These are phyloP conservation scores for Fusarium liriodendri DNA, from an alignment of 2,329 filamentous ascomycete species.

Conservation along the genomic window DNA sequence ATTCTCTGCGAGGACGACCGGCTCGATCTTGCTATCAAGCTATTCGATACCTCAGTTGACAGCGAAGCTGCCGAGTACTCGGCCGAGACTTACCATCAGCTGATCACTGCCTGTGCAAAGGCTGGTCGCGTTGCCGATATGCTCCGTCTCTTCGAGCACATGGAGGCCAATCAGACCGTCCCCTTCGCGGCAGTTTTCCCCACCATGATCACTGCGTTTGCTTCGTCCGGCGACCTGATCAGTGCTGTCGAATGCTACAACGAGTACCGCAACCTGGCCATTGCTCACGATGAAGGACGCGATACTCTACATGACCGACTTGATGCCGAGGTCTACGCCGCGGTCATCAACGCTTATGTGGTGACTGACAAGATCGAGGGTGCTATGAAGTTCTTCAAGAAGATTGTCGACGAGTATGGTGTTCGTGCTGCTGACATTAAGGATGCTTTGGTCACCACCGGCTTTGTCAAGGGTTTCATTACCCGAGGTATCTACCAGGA, in stretches of 20 bases:
- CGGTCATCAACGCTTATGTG: slow-evolving; percentile 91
- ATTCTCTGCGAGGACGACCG: slow-evolving; percentile 90
- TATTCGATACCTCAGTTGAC: slow-evolving; percentile 82
- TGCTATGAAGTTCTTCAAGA: slow-evolving; percentile 86
- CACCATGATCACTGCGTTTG: slow-evolving; percentile 95
- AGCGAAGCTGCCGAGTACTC: slow-evolving; percentile 75
- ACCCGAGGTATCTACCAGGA: slow-evolving; percentile 76
- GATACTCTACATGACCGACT: slow-evolving; percentile 76
- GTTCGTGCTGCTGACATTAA: slow-evolving; percentile 72
- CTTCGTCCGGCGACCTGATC: slow-evolving; percentile 80
- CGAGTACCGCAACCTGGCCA: slow-evolving; percentile 90
- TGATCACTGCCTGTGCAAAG: slow-evolving; percentile 89
- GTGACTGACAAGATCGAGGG: slow-evolving; percentile 83
- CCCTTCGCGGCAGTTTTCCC: slow-evolving; percentile 88
- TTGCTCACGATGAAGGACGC: slow-evolving; percentile 82
- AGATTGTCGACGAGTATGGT: slow-evolving; percentile 74
- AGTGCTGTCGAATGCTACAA: slow-evolving; percentile 96
- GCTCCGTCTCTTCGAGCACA: slow-evolving; percentile 90
- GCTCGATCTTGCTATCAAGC: slow-evolving; percentile 83
- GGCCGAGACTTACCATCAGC: slow-evolving; percentile 83
- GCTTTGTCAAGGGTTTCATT: slow-evolving; percentile 83
- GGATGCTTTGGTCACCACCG: slow-evolving; percentile 76
- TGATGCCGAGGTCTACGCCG: slow-evolving; percentile 88
- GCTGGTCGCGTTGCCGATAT: slow-evolving; percentile 86
- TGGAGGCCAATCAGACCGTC: slow-evolving; percentile 81